A percentile compares a stretch with the other conserved stretches of the same genome.
Evolutionary conservation across 805 yeast genomes (phyloP).

Genomic region (Metschnikowia sp.): DNA sequence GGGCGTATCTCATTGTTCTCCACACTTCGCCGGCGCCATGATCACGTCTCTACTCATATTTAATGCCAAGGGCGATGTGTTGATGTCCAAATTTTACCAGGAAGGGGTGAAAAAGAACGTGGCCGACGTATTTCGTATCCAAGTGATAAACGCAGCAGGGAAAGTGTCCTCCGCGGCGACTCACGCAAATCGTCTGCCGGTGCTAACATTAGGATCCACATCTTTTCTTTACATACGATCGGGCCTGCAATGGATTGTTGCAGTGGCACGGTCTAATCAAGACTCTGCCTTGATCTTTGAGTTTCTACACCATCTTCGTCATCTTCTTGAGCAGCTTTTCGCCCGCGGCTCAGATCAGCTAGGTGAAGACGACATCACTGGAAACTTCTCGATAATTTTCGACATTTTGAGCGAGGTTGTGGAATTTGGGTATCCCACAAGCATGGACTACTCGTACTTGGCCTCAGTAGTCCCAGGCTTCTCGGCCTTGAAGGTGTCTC

Average conservation of each 20-base stretch:
- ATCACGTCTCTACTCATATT: constrained; percentile 78
- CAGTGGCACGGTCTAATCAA: constrained; percentile 83
- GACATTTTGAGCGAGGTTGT: constrained; percentile 75
- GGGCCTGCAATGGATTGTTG: constrained; percentile 71
- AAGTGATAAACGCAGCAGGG: constrained; percentile 64
- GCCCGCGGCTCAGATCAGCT: constrained; percentile 17
- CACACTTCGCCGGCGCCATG: constrained; percentile 41
- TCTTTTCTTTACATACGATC: constrained; percentile 76
- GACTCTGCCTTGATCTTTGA: constrained; percentile 82
- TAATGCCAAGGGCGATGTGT: constrained; percentile 77
- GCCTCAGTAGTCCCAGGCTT: constrained; percentile 17
- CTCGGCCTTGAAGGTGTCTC: constrained; percentile 4
- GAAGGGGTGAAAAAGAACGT: constrained; percentile 77
- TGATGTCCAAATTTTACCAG: constrained; percentile 68
- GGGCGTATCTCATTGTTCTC: background rate
- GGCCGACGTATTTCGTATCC: constrained; percentile 87
- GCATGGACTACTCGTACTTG: constrained; percentile 44
- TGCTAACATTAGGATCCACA: constrained; percentile 85
- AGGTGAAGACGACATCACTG: constrained; percentile 45
- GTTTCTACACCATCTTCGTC: constrained; percentile 62
- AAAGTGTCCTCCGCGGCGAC: constrained; percentile 17
- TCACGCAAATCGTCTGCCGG: constrained; percentile 35
- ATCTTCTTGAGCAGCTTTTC: constrained; percentile 41
- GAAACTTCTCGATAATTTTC: constrained; percentile 66
- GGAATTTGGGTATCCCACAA: constrained; percentile 76